A percentile compares a stretch with the other conserved stretches of the same genome.
phyloP scores from a whole-genome alignment of 495 filamentous ascomycete species.

The Aspergillus nidulans region DNA sequence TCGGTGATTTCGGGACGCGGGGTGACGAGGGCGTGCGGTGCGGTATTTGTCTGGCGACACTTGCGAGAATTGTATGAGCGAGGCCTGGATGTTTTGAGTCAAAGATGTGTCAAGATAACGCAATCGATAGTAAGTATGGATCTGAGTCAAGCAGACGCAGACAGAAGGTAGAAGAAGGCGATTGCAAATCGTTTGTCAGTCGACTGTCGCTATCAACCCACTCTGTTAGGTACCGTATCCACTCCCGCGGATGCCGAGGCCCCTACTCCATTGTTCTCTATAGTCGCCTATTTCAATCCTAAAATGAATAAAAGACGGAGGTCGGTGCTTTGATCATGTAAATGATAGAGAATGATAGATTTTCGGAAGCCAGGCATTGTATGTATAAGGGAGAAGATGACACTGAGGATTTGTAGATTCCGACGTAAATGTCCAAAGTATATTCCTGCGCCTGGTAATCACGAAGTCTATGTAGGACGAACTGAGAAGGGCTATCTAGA shows the following conservation, averaged over 20 bases:
- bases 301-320: neutral
- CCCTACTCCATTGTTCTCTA: neutral
- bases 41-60: neutral
- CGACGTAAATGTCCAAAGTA: neutral
- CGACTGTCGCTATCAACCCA: neutral
- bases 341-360: no score
- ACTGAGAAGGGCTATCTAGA: constrained; percentile 1
- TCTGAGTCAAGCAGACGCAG: neutral
- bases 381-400: neutral
- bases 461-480: neutral
- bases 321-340: neutral
- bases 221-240: neutral
- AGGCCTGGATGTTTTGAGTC: neutral
- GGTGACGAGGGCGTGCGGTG: neutral
- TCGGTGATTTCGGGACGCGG: constrained; percentile 3
- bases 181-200: constrained; percentile 11
- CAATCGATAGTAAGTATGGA: neutral
- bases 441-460: neutral
- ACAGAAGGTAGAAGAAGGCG: constrained; percentile 3
- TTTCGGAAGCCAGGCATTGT: neutral
- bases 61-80: no score
- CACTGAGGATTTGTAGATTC: no score
- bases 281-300: no score
- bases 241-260: neutral
- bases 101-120: neutral